Base-by-base conservation (phyloP, 2,329 filamentous ascomycete species). In the Phialocephala subalpina region DNA sequence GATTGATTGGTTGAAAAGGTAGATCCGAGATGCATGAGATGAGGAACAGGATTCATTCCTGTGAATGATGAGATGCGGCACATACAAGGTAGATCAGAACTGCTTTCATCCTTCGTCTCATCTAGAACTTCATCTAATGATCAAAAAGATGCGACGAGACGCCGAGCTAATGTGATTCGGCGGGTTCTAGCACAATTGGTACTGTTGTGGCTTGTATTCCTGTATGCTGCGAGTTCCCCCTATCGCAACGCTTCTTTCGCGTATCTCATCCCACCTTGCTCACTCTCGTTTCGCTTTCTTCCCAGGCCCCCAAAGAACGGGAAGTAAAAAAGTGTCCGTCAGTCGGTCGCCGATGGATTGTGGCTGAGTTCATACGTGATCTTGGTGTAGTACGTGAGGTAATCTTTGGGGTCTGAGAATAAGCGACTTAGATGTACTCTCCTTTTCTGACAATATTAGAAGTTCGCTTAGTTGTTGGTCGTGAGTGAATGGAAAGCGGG, bases 281-380 rank as follows among this genome's bases (percentile, higher is more conserved):
- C n/a, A n/a, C n/a, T 18, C 2, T 2, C 16, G 25, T 20, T 22
- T n/a, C 16, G 25, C n/a, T 20, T 7, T 33, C 9, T 33, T 9
- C 29, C 29, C 29, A 33, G 29, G 29, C 9, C 29, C 29, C 29
- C n/a, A n/a, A n/a, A 27, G 20, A 49, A n/a, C 20, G 20, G 25
- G 45, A 22, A 49, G 20, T 27, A 11, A 49, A n/a, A 49, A 25
- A 49, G 20, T 25, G 22, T 49, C 45, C 45, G 45, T 22, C 9
- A 1, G 11, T 49, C 45, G 45, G 45, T 49, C 45, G 45, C 45
- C 45, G 45, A 49, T 49, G 45, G 45, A 49, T 16, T 49, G 45
- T 22, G 45, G 45, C 45, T 49, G 45, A 20, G 45, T 49, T 16
- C 6, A 27, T 20, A 22, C 20, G 20, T 11, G 20, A 8, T 12